Percentiles rank a stretch among this genome's conserved stretches.
phyloP scores from a whole-genome alignment of 345 rosid species.

The Cardiospermum halicacabum region DNA sequence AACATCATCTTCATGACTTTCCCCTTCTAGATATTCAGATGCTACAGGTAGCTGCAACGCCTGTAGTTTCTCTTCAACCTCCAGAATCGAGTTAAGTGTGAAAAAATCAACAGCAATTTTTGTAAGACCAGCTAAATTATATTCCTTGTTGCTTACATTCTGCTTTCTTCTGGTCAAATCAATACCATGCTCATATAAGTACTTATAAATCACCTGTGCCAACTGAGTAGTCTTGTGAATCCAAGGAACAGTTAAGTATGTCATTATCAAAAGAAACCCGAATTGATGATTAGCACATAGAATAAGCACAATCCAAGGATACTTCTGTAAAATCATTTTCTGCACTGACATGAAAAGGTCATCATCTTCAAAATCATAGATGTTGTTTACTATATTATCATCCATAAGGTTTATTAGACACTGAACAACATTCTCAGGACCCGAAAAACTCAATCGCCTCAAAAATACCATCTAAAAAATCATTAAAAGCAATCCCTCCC shows the following conservation, averaged over 20 bases:
- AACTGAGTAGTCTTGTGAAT: background rate
- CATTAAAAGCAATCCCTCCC: background rate
- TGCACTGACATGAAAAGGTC: background rate
- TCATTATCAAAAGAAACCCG: background rate
- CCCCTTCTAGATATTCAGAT: background rate
- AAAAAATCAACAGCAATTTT: background rate
- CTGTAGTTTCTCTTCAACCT: background rate
- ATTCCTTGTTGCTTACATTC: background rate
- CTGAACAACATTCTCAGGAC: background rate
- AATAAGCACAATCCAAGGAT: background rate
- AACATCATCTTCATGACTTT: background rate
- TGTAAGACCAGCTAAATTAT: background rate
- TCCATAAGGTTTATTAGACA: background rate
- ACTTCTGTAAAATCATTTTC: background rate
- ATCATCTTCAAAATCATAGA: background rate
- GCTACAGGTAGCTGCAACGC: background rate
- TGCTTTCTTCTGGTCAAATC: background rate
- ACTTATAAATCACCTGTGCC: background rate
- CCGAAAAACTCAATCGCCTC: background rate
- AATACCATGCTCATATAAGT: background rate
- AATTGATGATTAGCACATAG: conserved; percentile 3
- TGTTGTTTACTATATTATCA: background rate
- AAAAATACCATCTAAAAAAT: background rate
- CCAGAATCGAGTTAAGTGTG: conserved; percentile 10
- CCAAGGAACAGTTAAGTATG: background rate